These are phyloP conservation scores for Diplogelasinospora grovesii DNA, from an alignment of 495 filamentous ascomycete genomes.

Conservation along the genomic window DNA sequence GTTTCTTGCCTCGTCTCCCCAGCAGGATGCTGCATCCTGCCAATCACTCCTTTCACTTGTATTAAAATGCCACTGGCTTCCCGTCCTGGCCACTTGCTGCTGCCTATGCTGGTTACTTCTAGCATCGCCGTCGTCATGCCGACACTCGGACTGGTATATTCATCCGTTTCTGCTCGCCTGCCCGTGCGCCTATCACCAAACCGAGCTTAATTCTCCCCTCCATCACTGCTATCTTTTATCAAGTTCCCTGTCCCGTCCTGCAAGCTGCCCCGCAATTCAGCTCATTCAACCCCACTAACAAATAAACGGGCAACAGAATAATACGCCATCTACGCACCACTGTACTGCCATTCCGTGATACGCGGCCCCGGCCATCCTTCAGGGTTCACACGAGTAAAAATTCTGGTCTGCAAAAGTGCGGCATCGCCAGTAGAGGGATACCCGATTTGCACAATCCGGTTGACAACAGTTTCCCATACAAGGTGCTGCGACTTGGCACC, in stretches of 20 bases:
- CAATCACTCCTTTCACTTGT: too few relatives aligned
- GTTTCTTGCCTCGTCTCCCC: slow-evolving; percentile 2
- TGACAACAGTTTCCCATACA: too few relatives aligned
- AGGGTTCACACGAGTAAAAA: slow-evolving; percentile 1
- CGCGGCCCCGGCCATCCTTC: slow-evolving; percentile 19
- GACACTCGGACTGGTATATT: neutral
- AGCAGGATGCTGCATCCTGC: too few relatives aligned
- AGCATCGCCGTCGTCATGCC: too few relatives aligned
- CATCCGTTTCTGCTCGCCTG: slow-evolving; percentile 2
- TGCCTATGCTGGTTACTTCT: too few relatives aligned
- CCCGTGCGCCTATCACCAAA: slow-evolving; percentile 1
- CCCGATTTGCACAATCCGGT: slow-evolving; percentile 11
- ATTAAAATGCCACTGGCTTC: too few relatives aligned
- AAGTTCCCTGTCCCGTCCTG: slow-evolving; percentile 10
- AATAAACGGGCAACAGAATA: slow-evolving; percentile 24
- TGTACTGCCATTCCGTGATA: slow-evolving; percentile 11
- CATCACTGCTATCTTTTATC: slow-evolving; percentile 16
- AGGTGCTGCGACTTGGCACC: too few relatives aligned
- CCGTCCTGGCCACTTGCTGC: too few relatives aligned
- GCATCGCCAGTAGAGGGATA: neutral
- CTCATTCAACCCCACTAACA: slow-evolving; percentile 30
- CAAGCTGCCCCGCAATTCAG: slow-evolving; percentile 23
- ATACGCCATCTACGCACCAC: slow-evolving; percentile 19
- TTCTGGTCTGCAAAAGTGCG: neutral
- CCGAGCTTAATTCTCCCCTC: neutral